Evolutionary conservation across 768 basidiomycete genomes (phyloP).

Genomic region (Boletellus ananas): DNA sequence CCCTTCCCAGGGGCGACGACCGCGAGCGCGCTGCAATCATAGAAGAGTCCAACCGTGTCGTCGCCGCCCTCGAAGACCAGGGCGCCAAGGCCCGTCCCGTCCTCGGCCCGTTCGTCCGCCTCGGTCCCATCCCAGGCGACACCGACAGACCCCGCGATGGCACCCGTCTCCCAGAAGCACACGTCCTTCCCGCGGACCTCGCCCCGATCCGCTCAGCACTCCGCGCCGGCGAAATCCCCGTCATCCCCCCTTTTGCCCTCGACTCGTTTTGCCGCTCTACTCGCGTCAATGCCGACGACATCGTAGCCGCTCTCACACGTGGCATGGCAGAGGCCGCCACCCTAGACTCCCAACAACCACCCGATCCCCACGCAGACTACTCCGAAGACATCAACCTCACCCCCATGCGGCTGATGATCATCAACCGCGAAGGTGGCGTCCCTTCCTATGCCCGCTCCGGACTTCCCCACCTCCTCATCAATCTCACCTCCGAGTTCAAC

Average conservation of each 20-base stretch:
- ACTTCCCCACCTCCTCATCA: slow-evolving; percentile 93
- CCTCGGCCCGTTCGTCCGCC: slow-evolving; percentile 78
- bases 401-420: slow-evolving; percentile 94
- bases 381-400: slow-evolving; percentile 75
- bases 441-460: slow-evolving; percentile 96
- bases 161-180: slow-evolving; percentile 61
- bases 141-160: slow-evolving; percentile 28
- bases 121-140: slow-evolving; percentile 70
- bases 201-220: slow-evolving; percentile 85
- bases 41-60: slow-evolving; percentile 84
- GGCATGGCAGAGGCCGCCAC: slow-evolving; percentile 69
- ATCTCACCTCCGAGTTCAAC: slow-evolving; percentile 80
- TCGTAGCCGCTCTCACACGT: slow-evolving; percentile 80
- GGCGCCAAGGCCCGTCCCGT: slow-evolving; percentile 87
- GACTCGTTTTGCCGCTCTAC: slow-evolving; percentile 87
- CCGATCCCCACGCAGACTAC: slow-evolving; percentile 35
- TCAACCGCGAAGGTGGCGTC: slow-evolving; percentile 93
- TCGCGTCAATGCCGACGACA: slow-evolving; percentile 82
- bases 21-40: slow-evolving; percentile 63
- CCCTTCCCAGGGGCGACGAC: slow-evolving; percentile 60
- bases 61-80: slow-evolving; percentile 75
- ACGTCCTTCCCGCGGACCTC: slow-evolving; percentile 77
- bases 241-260: slow-evolving; percentile 88
- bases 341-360: slow-evolving; percentile 35
- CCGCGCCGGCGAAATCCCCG: slow-evolving; percentile 92